Evolutionary conservation across 495 filamentous ascomycete species (phyloP), one percentile per base, ranked within the genome.

Genomic region (Penicillium ochrochloron): DNA sequence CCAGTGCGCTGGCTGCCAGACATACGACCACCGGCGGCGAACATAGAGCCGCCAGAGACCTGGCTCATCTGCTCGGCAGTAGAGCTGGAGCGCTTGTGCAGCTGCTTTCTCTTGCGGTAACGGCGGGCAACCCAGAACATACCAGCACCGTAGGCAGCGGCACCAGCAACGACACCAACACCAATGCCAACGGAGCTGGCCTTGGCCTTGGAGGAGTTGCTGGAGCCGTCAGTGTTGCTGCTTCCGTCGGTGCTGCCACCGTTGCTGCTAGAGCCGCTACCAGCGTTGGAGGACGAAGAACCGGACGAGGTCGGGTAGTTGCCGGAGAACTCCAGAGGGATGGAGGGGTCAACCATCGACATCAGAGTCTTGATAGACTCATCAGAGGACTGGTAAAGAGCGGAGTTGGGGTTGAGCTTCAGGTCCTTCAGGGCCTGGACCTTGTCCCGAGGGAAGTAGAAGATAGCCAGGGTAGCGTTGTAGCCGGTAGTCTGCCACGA

Each of bases 81-180:
- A 73, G 75, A 87, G 80, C 85, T 90, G 55, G 89, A 84, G 56
- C 96, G 90, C 64, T 87, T 84, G 78, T 98, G 95, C 61, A 86
- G 78, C 73, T 89, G 85, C 80, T 88, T 90, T 80, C 89, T 90
- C 79, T 90, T 90, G 83, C 92, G 93, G 85, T 98, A 99, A 63
- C 95, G 85, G 51, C 96, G 86, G 27, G 95, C 95, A 66, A 98
- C 86, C 74, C 94, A 90, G 79, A 98, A 96, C 95, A 99, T 98
- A 75, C 92, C 96, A n/a, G 92, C 94, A 73, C 94, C 96, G 69
- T 99, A 99, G n/a, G 89, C 90, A 51, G 89, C 88, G 17, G 92
- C 92, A 70, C 93, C 92, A 46, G 84, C 86, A 34, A 93, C 86
- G 57, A 91, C 89, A 68, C 89, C 91, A 52, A 89, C 79, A 53